These are phyloP conservation scores for Medicago lupulina DNA, from an alignment of 306 rosid genomes.

Conservation along the genomic window DNA sequence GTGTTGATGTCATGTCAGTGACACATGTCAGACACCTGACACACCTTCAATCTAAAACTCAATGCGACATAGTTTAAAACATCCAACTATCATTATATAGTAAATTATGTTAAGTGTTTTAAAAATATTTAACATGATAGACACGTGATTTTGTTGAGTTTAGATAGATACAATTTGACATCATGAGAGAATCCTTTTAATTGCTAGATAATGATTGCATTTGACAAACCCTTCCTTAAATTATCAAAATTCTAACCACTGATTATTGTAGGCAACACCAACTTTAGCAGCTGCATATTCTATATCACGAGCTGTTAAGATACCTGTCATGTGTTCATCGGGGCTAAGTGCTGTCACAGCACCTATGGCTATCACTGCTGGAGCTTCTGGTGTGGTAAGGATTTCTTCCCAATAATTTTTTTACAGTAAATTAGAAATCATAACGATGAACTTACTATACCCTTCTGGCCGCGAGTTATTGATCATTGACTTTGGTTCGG, in stretches of 20 bases:
- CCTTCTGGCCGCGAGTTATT: constrained; percentile 6
- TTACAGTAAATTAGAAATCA: constrained; percentile 7
- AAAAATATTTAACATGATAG: background rate
- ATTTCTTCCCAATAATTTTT: background rate
- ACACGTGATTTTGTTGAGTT: background rate
- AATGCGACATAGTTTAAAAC: too few species aligned
- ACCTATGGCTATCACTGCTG: constrained; percentile 94
- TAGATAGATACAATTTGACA: background rate
- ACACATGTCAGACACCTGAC: too few species aligned
- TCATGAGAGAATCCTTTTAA: background rate
- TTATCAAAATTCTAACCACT: constrained; percentile 25
- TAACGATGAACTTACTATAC: background rate
- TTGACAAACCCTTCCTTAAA: background rate
- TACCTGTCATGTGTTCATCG: constrained; percentile 89
- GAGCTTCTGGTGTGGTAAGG: constrained; percentile 95
- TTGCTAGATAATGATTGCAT: background rate
- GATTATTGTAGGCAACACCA: constrained; percentile 72
- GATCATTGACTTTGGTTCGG: background rate
- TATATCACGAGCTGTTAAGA: constrained; percentile 82
- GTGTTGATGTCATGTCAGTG: too few species aligned
- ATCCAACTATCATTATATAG: too few species aligned
- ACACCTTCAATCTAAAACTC: too few species aligned
- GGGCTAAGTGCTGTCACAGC: constrained; percentile 88
- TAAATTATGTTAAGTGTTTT: constrained; percentile 2
- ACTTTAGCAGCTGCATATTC: constrained; percentile 93